Conservation (phyloP, 108 stramenopile genomes). For the Cyclotella atomus region DNA sequence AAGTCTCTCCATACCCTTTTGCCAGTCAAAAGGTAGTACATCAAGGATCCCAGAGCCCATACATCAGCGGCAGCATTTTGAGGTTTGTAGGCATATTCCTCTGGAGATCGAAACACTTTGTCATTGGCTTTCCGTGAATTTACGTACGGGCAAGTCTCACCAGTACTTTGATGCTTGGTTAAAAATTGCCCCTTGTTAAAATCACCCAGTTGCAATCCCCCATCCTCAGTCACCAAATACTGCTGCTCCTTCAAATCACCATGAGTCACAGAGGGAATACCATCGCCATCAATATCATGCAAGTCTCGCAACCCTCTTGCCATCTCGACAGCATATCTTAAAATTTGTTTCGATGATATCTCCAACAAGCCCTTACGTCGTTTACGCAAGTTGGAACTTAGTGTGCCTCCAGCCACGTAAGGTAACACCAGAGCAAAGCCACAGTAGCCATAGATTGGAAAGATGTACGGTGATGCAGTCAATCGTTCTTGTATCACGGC, state of each 20-base stretch:
- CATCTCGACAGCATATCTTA: slow-evolving; percentile 34
- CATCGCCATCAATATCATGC: slow-evolving; percentile 49
- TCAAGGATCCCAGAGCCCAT: slow-evolving; percentile 48
- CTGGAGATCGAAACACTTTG: slow-evolving; percentile 41
- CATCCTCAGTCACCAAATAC: slow-evolving; percentile 35
- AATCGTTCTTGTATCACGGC: slow-evolving; percentile 40
- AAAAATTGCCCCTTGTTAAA: slow-evolving; percentile 49
- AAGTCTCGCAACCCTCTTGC: slow-evolving; percentile 37
- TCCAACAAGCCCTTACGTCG: slow-evolving; percentile 19
- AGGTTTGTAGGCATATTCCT: slow-evolving; percentile 44
- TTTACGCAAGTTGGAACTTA: background rate
- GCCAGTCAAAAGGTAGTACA: slow-evolving; percentile 35
- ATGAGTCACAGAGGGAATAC: slow-evolving; percentile 43
- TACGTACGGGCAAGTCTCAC: slow-evolving; percentile 39
- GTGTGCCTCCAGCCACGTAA: slow-evolving; percentile 29
- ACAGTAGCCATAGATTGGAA: slow-evolving; percentile 41
- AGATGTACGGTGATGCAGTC: slow-evolving; percentile 23
- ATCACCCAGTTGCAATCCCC: slow-evolving; percentile 37
- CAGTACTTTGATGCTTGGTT: slow-evolving; percentile 13
- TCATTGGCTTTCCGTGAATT: slow-evolving; percentile 35
- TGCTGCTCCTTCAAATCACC: slow-evolving; percentile 47
- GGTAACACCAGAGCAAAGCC: slow-evolving; percentile 40
- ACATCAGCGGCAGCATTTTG: slow-evolving; percentile 51
- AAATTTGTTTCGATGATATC: slow-evolving; percentile 10
- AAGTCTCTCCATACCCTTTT: slow-evolving; percentile 26